Evolutionary conservation across 176 grass and related monocot species (phyloP), one percentile per base, ranked within the genome.

Genomic region (Avena insularis): DNA sequence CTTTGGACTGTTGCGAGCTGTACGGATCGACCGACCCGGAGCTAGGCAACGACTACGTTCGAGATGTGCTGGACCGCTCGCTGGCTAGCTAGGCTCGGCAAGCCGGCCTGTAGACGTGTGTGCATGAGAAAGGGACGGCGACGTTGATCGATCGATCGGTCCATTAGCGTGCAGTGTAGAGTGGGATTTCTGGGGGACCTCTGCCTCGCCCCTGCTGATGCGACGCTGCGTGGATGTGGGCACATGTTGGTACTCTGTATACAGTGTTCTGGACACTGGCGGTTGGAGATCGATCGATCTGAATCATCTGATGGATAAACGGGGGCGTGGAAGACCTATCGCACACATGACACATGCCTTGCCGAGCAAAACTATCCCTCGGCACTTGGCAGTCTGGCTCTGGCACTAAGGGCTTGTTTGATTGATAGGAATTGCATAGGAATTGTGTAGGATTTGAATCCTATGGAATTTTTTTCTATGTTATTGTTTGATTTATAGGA

Each of bases 51-150:
- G 51, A 14, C 1, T 16, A 4, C 54, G 54, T 17, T 49, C 9
- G 9, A 49, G 47, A 48, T 48, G 47, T 48, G 10, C 43, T 29
- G 29, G 29, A 29, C 29, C 29, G 29, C 29, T 29, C 29, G 29
- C 29, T 49, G 8, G 47, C 47, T 49, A 49, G 47, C 9, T 49
- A 49, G 47, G 40, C 40, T 6, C 40, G 40, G 40, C 40, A 43
- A 43, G 40, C 1, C 40, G 46, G 49, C 53, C 53, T 17, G 53
- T 56, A 56, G 53, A 56, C 53, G 65, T 70, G 66, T 5, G 16
- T 55, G 73, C 60, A 17, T 77, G 75, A 29, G 74, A 78, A 54
- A 45, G 84, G 13, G 63, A 66, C 14, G 75, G 54, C 60, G 29
- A 14, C 16, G 31, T 15, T 83, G 29, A 76, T 73, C 15, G 14